Conservation (phyloP, 441 rosid species). For the Erodium moschatum region DNA sequence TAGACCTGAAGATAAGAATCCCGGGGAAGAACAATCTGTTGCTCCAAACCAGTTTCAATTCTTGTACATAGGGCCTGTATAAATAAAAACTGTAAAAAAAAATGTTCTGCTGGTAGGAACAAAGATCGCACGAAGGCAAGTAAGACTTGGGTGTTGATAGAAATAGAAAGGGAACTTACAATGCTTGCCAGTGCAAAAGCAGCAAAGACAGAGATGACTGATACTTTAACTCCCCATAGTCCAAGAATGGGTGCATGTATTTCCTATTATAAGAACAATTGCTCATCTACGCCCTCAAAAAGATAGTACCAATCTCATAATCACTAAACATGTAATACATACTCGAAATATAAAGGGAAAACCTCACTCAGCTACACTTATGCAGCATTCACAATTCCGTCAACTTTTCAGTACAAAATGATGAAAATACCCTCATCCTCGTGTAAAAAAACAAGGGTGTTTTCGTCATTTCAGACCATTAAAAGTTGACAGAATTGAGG, state of each 20-base stretch:
- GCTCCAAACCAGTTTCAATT: conserved; percentile 57
- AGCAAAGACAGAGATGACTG: conserved; percentile 41
- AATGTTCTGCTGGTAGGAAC: not conserved
- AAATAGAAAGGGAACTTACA: conserved; percentile 32
- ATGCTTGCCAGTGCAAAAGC: conserved; percentile 45
- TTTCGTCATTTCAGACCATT: too few relatives aligned
- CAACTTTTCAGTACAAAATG: too few relatives aligned
- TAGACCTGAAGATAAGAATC: conserved; percentile 63
- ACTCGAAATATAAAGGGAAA: not conserved
- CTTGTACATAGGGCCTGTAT: conserved; percentile 45
- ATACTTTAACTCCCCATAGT: conserved; percentile 45
- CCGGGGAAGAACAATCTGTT: conserved; percentile 58
- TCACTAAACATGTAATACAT: not conserved
- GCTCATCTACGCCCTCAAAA: too few relatives aligned
- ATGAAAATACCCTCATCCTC: too few relatives aligned
- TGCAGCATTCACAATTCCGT: too few relatives aligned
- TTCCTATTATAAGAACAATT: conserved; percentile 27
- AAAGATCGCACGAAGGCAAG: not conserved
- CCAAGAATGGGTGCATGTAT: conserved; percentile 55
- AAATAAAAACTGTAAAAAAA: conserved; percentile 9
- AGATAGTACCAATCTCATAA: too few relatives aligned
- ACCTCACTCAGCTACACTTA: too few relatives aligned
- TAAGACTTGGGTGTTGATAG: not conserved
- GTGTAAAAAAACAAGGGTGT: too few relatives aligned
- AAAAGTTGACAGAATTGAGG: too few relatives aligned